These are phyloP conservation scores for Leptoxyphium fumago DNA, from an alignment of 2,329 filamentous ascomycete genomes.

Conservation along the genomic window DNA sequence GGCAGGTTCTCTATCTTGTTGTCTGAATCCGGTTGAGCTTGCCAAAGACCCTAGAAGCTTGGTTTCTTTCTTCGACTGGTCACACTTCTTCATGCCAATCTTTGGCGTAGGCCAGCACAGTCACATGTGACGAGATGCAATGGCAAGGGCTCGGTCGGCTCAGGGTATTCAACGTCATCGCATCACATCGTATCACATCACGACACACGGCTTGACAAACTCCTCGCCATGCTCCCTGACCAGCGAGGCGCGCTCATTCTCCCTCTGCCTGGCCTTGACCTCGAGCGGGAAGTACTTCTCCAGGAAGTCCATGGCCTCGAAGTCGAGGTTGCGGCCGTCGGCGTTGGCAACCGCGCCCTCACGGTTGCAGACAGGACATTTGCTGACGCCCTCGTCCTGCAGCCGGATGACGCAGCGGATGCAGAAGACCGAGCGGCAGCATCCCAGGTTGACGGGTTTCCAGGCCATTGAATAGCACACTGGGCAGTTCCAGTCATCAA, in stretches of 20 bases:
- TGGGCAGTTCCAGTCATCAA: constrained; percentile 75
- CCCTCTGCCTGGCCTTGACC: constrained; percentile 40
- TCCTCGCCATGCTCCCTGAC: constrained; percentile 27
- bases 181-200: constrained; percentile 14
- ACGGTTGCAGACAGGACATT: constrained; percentile 63
- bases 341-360: constrained; percentile 53
- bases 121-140: no score
- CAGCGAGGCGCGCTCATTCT: constrained; percentile 63
- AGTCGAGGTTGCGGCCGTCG: constrained; percentile 53
- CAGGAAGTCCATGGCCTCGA: constrained; percentile 51
- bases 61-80: no score
- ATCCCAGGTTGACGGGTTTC: constrained; percentile 58
- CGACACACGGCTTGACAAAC: constrained; percentile 17
- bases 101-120: no score
- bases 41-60: no score
- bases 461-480: constrained; percentile 69
- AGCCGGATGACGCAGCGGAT: constrained; percentile 71
- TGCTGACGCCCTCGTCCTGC: constrained; percentile 50
- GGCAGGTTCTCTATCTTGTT: no score
- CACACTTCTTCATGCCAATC: no score
- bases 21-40: no score
- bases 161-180: no score
- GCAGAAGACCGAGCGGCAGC: constrained; percentile 65
- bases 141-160: no score
- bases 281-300: constrained; percentile 69